Evolutionary conservation across 176 grass and related monocot genomes (phyloP).

Genomic region (Otatea glauca): DNA sequence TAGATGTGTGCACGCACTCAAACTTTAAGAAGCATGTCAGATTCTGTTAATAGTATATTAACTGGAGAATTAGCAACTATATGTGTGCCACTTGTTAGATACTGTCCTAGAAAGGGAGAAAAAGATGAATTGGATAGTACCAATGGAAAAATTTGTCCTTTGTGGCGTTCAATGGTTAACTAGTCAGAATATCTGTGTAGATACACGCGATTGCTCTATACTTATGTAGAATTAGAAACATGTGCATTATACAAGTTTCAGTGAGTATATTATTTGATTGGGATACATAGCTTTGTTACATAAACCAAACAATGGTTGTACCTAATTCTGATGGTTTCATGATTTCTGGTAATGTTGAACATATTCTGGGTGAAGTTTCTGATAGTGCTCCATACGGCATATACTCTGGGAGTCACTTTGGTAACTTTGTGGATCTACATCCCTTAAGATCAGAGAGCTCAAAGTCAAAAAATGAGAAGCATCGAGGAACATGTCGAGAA

Average conservation of each 20-base stretch:
- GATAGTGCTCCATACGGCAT: conserved; percentile 41
- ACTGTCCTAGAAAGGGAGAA: not conserved
- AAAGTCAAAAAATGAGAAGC: conserved; percentile 34
- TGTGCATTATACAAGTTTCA: conserved; percentile 5
- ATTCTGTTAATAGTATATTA: conserved; percentile 14
- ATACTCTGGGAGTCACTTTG: conserved; percentile 35
- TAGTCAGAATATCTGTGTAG: not conserved
- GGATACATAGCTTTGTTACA: not conserved
- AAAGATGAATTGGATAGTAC: not conserved
- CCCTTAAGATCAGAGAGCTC: conserved; percentile 44
- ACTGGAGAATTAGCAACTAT: not conserved
- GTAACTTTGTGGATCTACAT: conserved; percentile 35
- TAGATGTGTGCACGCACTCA: not conserved
- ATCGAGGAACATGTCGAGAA: conserved; percentile 40
- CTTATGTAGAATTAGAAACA: not conserved
- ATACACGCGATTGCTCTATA: not conserved
- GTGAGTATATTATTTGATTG: conserved; percentile 11
- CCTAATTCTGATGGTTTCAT: conserved; percentile 33
- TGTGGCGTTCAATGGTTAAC: not conserved
- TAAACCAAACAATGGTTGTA: not conserved
- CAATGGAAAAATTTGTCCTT: not conserved
- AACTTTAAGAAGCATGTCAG: not conserved
- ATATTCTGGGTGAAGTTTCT: conserved; percentile 41
- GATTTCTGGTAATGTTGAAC: not conserved
- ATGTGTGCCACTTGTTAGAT: not conserved